Evolutionary conservation across 2,329 filamentous ascomycete species (phyloP).

Genomic region (Nemania diffusa): DNA sequence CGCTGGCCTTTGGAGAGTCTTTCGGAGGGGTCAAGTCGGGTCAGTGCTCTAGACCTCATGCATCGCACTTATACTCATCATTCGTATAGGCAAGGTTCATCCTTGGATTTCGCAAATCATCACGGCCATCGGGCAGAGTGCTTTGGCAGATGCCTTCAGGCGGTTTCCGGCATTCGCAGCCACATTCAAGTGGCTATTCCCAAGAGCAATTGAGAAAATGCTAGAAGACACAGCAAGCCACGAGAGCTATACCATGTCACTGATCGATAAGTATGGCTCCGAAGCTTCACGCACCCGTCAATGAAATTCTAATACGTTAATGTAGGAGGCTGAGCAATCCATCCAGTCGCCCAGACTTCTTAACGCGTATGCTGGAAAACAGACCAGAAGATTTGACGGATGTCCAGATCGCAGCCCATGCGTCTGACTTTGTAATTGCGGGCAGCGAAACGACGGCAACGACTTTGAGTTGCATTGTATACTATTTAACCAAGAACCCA

Average conservation of each 20-base stretch:
- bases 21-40: not conserved
- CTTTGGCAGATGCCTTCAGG: not conserved
- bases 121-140: not conserved
- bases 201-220: not conserved
- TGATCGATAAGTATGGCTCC: not conserved
- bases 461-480: not conserved
- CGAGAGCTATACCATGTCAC: not conserved
- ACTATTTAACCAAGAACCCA: not conserved
- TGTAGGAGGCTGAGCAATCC: not conserved
- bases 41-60: no score
- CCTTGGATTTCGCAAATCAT: not conserved
- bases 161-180: not conserved
- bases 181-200: not conserved
- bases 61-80: no score
- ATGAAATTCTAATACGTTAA: not conserved
- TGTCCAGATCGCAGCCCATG: slow-evolving; percentile 12
- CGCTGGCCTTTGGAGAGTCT: slow-evolving; percentile 4
- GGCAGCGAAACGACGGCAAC: not conserved
- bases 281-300: not conserved
- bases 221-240: not conserved
- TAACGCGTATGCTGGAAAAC: slow-evolving; percentile 1
- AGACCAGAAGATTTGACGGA: not conserved
- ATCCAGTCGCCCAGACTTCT: not conserved
- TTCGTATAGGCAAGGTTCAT: no score
- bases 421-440: slow-evolving; percentile 6